Conservation (phyloP, 2,329 filamentous ascomycete genomes). For the Aspergillus sp. region DNA sequence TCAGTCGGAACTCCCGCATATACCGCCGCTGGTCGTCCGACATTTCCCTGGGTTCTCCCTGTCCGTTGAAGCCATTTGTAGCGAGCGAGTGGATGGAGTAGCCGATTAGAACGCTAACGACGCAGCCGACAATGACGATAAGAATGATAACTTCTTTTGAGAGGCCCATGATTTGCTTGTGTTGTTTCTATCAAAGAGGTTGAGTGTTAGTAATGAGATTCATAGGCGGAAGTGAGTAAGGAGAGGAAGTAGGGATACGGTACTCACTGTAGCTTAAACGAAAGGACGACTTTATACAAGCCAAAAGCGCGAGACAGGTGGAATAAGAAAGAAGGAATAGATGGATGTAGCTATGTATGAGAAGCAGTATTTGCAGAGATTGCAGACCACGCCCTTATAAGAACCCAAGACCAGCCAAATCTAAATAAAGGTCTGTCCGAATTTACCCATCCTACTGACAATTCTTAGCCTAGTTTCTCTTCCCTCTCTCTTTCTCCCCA, state of each 20-base stretch:
- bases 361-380: neutral
- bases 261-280: neutral
- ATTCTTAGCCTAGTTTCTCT: neutral
- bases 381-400: neutral
- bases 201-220: too few species aligned
- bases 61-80: conserved; percentile 18
- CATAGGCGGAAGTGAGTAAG: neutral
- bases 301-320: neutral
- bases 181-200: neutral
- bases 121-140: conserved; percentile 20
- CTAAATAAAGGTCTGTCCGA: neutral
- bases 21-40: conserved; percentile 27
- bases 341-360: neutral
- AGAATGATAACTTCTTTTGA: conserved; percentile 19
- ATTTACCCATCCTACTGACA: too few species aligned
- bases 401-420: neutral
- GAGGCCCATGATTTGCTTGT: conserved; percentile 5
- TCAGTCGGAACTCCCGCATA: conserved; percentile 28
- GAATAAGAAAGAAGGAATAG: neutral
- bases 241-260: neutral
- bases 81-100: conserved; percentile 26
- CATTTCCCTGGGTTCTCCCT: conserved; percentile 12
- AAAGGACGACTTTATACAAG: neutral
- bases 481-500: neutral
- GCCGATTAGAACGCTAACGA: conserved; percentile 27